phyloP scores from a whole-genome alignment of 306 rosid species.

The Arachis stenosperma region DNA sequence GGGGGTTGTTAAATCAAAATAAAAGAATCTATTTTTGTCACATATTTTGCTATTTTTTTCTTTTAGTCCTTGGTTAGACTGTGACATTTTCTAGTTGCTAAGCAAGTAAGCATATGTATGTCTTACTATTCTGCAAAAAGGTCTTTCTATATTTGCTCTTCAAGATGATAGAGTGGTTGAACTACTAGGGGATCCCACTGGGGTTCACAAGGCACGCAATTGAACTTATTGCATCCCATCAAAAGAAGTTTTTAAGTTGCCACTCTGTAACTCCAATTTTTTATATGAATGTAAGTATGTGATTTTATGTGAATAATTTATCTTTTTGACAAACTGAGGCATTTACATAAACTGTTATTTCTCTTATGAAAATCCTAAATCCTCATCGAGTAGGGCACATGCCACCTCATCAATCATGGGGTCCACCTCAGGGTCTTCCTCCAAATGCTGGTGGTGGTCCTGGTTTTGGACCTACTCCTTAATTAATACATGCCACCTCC shows the following conservation, averaged over 20 bases:
- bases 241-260: conserved; percentile 90
- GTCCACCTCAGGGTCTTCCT: conserved; percentile 81
- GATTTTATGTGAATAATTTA: conserved; percentile 13
- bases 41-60: conserved; percentile 17
- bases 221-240: conserved; percentile 88
- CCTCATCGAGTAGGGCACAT: conserved; percentile 68
- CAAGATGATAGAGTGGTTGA: conserved; percentile 98
- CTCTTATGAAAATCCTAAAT: conserved; percentile 79
- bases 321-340: conserved; percentile 25
- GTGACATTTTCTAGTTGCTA: conserved; percentile 25
- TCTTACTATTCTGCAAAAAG: conserved; percentile 65
- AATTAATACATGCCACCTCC: conserved; percentile 88
- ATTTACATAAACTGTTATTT: conserved; percentile 37
- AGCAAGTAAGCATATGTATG: conserved; percentile 25
- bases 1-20: not conserved
- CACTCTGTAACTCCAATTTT: conserved; percentile 81
- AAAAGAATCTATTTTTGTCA: conserved; percentile 23
- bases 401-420: conserved; percentile 92
- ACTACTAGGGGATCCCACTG: conserved; percentile 79
- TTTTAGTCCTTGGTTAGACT: conserved; percentile 36
- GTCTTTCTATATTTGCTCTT: conserved; percentile 88
- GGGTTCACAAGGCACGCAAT: conserved; percentile 78
- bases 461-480: conserved; percentile 78
- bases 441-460: conserved; percentile 87
- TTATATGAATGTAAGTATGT: conserved; percentile 75